These are phyloP conservation scores for Phialophora macrospora DNA, from an alignment of 2,329 filamentous ascomycete genomes.

Conservation along the genomic window DNA sequence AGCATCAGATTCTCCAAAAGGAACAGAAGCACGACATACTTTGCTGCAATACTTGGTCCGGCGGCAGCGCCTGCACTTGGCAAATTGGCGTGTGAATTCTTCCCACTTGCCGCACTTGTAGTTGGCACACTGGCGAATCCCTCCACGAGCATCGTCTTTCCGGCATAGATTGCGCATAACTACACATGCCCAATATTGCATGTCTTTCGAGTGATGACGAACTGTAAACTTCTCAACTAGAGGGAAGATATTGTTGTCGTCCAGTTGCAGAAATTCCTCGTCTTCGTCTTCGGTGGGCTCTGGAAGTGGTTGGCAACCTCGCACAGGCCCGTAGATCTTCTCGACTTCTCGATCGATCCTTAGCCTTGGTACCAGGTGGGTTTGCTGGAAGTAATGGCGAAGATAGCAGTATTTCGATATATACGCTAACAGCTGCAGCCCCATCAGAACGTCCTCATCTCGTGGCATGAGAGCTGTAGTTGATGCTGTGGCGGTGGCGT, in stretches of 20 bases:
- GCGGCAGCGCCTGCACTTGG: constrained; percentile 93
- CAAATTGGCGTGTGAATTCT: constrained; percentile 93
- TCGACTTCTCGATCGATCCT: constrained; percentile 86
- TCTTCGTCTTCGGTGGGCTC: constrained; percentile 68
- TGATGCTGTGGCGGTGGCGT: constrained; percentile 68
- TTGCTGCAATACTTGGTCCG: constrained; percentile 99
- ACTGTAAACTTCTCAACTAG: constrained; percentile 98
- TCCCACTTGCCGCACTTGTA: constrained; percentile 99
- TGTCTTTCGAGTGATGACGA: constrained; percentile 90
- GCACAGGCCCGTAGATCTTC: constrained; percentile 73
- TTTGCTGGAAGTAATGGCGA: constrained; percentile 91
- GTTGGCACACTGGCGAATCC: constrained; percentile 95
- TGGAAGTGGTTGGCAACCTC: constrained; percentile 43
- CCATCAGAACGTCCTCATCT: constrained; percentile 98
- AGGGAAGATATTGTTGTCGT: constrained; percentile 98
- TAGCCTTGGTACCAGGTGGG: constrained; percentile 88
- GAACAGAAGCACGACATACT: constrained; percentile 47
- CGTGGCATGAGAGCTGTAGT: constrained; percentile 90
- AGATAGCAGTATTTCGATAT: constrained; percentile 99
- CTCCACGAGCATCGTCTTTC: constrained; percentile 92
- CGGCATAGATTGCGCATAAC: constrained; percentile 99
- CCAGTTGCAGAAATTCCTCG: constrained; percentile 86
- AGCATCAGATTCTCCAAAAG: constrained; percentile 3
- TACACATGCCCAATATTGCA: constrained; percentile 99
- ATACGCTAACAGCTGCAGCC: constrained; percentile 91